Evolutionary conservation across 192 early-diverging fungal genomes (phyloP), one percentile per base, ranked within the genome.

Genomic region (Pecoramyces ruminantium): DNA sequence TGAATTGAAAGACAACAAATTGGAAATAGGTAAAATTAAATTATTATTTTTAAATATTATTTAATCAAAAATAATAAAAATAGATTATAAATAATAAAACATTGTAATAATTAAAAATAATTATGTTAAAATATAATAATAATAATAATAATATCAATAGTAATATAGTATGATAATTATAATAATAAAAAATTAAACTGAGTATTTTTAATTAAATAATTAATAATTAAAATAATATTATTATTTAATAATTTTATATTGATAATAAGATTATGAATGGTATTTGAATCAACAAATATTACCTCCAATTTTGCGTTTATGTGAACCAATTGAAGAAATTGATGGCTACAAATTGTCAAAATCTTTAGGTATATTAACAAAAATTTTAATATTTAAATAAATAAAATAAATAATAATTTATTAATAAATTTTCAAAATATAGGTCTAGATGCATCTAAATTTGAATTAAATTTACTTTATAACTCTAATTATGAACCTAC

Each of bases 261-360:
- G n/a, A n/a, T n/a, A n/a, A n/a, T n/a, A n/a, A 81, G 85, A 99
- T 83, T 85, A 85, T 80, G 94, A 98, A 79, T 99, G 97, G 94
- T 99, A 99, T 83, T 84, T 98, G 39, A 88, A 89, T 67, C 94
- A 95, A 77, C 97, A 99, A 84, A 90, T 99, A 0, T 90, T 95
- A 81, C 96, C 97, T 12, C 95, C 96, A 12, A 84, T 96, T 27
- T 86, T 89, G 0, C 92, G 97, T 82, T 85, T 99, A 25, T 92
- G 93, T 34, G 93, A 87, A 78, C 93, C 94, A 15, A 93, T 99
- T 28, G 92, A 94, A 30, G 96, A 92, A 77, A 97, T 95, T 0
- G 93, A 97, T 80, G 86, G 89, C 30, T 84, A 87, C 21, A 86
- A 90, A 8, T 80, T 98, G 30, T 95, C 98, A 2, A 92, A 93